Conservation (phyloP, 2,329 filamentous ascomycete genomes). For the Venturiaceae sp. region DNA sequence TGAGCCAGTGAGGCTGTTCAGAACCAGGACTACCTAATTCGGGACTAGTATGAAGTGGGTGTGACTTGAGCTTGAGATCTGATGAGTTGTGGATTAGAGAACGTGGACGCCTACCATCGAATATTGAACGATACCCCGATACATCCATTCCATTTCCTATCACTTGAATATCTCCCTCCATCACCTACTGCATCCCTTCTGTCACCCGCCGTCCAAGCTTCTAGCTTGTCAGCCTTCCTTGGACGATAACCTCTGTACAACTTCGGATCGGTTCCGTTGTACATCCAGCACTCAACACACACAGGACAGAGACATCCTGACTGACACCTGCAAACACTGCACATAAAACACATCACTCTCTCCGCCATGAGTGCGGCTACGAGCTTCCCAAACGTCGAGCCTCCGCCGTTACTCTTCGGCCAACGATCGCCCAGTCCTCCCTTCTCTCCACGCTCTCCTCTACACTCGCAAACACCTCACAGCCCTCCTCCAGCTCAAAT, state of each 20-base stretch:
- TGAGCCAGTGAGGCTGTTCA: too few species aligned
- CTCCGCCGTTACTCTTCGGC: conserved; percentile 25
- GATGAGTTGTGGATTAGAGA: too few species aligned
- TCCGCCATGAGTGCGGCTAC: conserved; percentile 28
- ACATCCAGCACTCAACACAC: conserved; percentile 9
- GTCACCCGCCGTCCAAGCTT: not conserved
- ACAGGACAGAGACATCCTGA: not conserved
- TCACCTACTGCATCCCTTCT: not conserved
- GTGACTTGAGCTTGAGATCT: too few species aligned
- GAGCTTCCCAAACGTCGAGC: conserved; percentile 20
- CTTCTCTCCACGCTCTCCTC: conserved; percentile 8
- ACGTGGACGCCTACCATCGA: not conserved
- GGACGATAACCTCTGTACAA: not conserved
- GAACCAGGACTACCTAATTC: too few species aligned
- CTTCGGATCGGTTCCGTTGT: conserved; percentile 5
- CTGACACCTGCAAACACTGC: too few species aligned
- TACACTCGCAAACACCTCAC: conserved; percentile 3
- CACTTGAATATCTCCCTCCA: not conserved
- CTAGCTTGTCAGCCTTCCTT: not conserved
- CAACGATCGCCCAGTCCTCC: conserved; percentile 20
- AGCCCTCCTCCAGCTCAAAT: conserved; percentile 8
- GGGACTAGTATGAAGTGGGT: too few species aligned
- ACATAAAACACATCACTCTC: not conserved
- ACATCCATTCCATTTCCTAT: not conserved
- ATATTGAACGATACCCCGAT: not conserved